Base-by-base conservation (phyloP, 2,329 filamentous ascomycete species). In the Scytalidium lignicola region DNA sequence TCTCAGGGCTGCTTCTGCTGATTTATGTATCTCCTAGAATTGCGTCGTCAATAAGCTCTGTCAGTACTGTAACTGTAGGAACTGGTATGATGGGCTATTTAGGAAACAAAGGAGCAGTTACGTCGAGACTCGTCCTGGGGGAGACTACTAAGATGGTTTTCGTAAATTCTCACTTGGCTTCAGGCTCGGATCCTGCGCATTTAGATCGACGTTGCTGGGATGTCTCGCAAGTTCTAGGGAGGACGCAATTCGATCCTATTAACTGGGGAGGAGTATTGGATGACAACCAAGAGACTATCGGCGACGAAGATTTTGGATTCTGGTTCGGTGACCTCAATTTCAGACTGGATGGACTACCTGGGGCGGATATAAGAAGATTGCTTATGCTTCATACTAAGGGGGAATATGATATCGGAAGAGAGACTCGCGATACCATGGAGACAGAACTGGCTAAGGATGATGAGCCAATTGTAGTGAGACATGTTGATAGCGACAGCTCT, bases 291-390 rank as follows among this genome's bases (percentile, higher is more conserved):
- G 82, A 87, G 46, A 79, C 74, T 29, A 85, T 99, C 55, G 91
- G 89, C 1, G 88, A 95, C 37, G 92, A 95, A 56, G 93, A 99
- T 62, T 90, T 96, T 69, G 83, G 85, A 0, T 96, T 99, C 62
- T 97, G 92, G 90, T 88, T 96, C 62, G 93, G 93, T 6, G 93
- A 99, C 66, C 75, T 99, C 40, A 99, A 99, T 65, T 99, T 96
- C 63, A 82, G 93, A 26, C 76, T 99, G 1, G 89, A 95, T 45
- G 88, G 86, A 41, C 79, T 97, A 44, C 88, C 92, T 0, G 91
- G 90, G 1, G 87, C 93, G 32, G 93, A 99, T 64, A 93, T 99
- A 43, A 80, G 92, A 26, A 81, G 87, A 43, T 72, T 97, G 6
- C 74, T 99, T 32, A 87, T 85, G 62, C 75, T 96, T 3, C 92